Evolutionary conservation across 441 rosid species (phyloP), one percentile per base, ranked within the genome.

Genomic region (Capsella rubella): DNA sequence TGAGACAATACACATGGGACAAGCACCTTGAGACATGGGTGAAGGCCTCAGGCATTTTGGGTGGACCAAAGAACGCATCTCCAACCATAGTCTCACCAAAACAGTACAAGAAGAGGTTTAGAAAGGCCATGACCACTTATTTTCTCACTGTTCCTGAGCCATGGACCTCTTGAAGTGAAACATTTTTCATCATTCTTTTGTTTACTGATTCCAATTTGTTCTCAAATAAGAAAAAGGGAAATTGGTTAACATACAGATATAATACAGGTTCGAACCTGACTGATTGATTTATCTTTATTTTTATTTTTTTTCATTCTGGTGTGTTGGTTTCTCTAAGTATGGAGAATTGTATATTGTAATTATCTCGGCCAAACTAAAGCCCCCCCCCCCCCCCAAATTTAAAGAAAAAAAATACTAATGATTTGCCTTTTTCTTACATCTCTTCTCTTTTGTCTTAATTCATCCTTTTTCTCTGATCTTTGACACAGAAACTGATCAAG

Each of bases 1-100:
- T 95, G 91, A 87, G 99, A 85, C 97, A 95, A 71, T 95, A 95
- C 79, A 95, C 99, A 53, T 95, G 99, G 99, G 99, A 95, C 82
- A 95, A 95, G 83, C 98, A 95, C 49, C 81, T 95, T 69, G 99
- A 95, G 89, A 91, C 99, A 6, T 93, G 96, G 99, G 95, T 95
- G 3, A 95, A 95, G 76, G 92, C 96, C 8, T 78, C 93, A 0
- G 97, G 97, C 34, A 88, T 92, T 37, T 89, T 95, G 6, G 99
- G 99, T 3, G 99, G 99, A 46, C 84, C 79, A 0, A 95, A 79
- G 77, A 90, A 92, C 61, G 90, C 88, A 35, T 64, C 94, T 39
- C 98, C 98, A 0, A 95, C 99, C 2, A 85, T 95, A 31, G 53
- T 95, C 25, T 95, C 99, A 56, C 99, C 99, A 0, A 84, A 79